Percentiles rank a stretch among this genome's conserved stretches.
phyloP scores from a whole-genome alignment of 257 asterid genomes.

The Euphrasia confusa region DNA sequence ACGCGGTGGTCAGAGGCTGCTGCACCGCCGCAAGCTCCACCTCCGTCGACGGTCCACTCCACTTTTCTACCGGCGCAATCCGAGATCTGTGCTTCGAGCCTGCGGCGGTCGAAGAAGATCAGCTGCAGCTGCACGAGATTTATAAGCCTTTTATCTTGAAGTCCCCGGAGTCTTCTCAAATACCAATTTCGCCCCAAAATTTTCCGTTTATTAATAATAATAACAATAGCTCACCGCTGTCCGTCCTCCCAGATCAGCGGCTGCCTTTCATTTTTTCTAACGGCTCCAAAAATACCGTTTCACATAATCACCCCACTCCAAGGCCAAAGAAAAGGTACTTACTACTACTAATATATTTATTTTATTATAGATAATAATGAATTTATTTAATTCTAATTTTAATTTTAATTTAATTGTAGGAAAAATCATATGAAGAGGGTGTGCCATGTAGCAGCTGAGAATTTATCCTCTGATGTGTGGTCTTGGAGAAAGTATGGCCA shows the following conservation, averaged over 20 bases:
- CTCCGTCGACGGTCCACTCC: constrained; percentile 16
- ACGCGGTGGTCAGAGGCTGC: constrained; percentile 92
- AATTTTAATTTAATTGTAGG: constrained; percentile 29
- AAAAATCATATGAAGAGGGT: constrained; percentile 73
- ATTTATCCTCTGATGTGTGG: constrained; percentile 78
- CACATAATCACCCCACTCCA: constrained; percentile 34
- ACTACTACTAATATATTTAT: constrained; percentile 2
- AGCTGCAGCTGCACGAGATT: constrained; percentile 39
- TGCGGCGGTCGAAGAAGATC: constrained; percentile 24
- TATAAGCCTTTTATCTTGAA: constrained; percentile 54
- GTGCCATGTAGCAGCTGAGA: constrained; percentile 74
- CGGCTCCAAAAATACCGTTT: constrained; percentile 27
- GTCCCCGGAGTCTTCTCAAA: constrained; percentile 26
- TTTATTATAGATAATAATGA: neutral
- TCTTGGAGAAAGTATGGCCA: constrained; percentile 99
- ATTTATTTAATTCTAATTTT: constrained; percentile 18
- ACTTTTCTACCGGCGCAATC: neutral
- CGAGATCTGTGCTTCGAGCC: constrained; percentile 45
- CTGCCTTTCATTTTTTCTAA: constrained; percentile 31
- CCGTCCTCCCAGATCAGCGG: constrained; percentile 56
- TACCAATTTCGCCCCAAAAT: constrained; percentile 31
- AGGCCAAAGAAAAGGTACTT: constrained; percentile 71
- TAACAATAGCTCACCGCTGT: constrained; percentile 37
- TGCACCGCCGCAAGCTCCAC: constrained; percentile 22
- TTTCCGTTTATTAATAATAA: constrained; percentile 27